Percentiles rank a stretch among this genome's conserved stretches.
phyloP scores from a whole-genome alignment of 2,329 filamentous ascomycete species.

The Talaromyces sp. region DNA sequence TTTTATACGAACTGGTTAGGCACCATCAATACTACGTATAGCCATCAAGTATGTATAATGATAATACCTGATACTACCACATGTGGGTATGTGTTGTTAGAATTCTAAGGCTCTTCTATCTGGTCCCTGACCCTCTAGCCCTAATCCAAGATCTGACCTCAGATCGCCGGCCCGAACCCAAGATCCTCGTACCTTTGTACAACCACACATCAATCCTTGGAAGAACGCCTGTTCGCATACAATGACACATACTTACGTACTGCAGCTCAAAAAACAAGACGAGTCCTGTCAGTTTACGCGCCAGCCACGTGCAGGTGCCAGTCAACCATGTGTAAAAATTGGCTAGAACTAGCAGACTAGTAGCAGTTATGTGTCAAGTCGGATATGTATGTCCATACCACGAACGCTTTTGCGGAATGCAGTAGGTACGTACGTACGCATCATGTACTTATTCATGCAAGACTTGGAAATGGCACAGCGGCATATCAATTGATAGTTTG shows the following conservation, averaged over 20 bases:
- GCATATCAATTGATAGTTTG: no score
- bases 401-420: neutral
- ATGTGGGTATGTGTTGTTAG: neutral
- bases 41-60: neutral
- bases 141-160: neutral
- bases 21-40: neutral
- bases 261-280: neutral
- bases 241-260: neutral
- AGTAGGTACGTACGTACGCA: neutral
- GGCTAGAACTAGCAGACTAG: neutral
- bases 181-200: neutral
- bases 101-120: neutral
- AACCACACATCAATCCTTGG: neutral
- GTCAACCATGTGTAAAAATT: slow-evolving; percentile 12
- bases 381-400: neutral
- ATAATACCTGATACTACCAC: neutral
- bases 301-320: slow-evolving; percentile 15
- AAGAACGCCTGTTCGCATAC: neutral
- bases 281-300: neutral
- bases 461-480: neutral
- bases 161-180: neutral
- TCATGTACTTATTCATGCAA: neutral
- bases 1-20: neutral
- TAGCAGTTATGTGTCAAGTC: slow-evolving; percentile 1
- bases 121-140: neutral